Evolutionary conservation across 192 early-diverging fungal species (phyloP), one percentile per base, ranked within the genome.

Genomic region (Umbelopsis ramanniana): DNA sequence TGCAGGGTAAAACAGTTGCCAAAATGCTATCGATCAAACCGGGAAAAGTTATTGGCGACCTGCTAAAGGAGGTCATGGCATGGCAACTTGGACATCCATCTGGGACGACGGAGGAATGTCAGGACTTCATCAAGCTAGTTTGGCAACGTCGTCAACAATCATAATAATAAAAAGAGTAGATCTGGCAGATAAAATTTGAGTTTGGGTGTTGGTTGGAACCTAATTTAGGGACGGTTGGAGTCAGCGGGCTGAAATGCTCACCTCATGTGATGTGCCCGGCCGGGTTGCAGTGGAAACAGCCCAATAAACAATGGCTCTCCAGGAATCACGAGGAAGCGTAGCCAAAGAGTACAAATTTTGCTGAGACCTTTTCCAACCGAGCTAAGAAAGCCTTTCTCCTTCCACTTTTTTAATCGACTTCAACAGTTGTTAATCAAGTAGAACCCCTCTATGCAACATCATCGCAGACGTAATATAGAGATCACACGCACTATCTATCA

Each of bases 1-100:
- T n/a, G n/a, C n/a, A 93, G 92, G 94, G 97, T 47, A 90, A 91
- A 52, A 82, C 86, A 26, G 81, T 91, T 0, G 78, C 86, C 4
- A 67, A 71, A 24, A 35, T 93, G 19, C 75, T 96, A 48, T 83
- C 83, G 7, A 88, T 96, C 50, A 86, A 82, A 69, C 91, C 93
- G 7, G 95, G 97, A 9, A 92, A 90, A 10, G 70, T 63, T 11
- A 79, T 97, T 12, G 88, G 84, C 66, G 70, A 72, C 15, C 81
- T 92, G 46, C 81, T 97, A n/a, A 79, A 84, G 6, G 66, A 66
- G 1, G 77, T 97, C 35, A 93, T 96, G 87, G 81, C 82, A 48
- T 97, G 93, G 92, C 96, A 98, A 82, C 76, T 98, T 35, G 84
- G 78, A 21, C 68, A 95, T 73, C 91, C 92, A 0, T 40, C 78